These are phyloP conservation scores for Diplodia corticola DNA, from an alignment of 2,329 filamentous ascomycete genomes.

Conservation along the genomic window DNA sequence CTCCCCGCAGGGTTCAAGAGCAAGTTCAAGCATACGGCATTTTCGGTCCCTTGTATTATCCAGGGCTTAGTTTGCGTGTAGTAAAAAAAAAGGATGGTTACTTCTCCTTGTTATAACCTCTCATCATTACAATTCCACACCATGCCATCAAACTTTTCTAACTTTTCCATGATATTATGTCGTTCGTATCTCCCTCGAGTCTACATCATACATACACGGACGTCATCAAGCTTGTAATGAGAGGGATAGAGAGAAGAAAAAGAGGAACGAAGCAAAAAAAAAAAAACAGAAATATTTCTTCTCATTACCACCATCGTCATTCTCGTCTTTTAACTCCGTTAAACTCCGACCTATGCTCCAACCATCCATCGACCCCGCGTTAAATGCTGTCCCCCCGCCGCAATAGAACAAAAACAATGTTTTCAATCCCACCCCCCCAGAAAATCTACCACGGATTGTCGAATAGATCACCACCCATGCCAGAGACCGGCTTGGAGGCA, in stretches of 20 bases:
- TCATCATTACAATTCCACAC: too few species aligned
- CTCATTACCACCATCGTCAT: neutral
- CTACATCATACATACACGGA: conserved; percentile 1
- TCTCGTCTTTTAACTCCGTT: neutral
- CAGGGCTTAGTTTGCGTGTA: neutral
- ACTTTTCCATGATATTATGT: neutral
- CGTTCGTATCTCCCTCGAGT: neutral
- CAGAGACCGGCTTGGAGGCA: conserved; percentile 52
- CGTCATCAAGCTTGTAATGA: too few species aligned
- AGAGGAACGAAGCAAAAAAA: neutral
- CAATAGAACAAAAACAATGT: neutral
- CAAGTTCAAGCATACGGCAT: too few species aligned
- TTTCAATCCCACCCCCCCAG: too few species aligned
- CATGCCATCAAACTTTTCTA: neutral
- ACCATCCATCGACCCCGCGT: neutral
- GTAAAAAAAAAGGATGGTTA: neutral
- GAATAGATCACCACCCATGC: conserved; percentile 76
- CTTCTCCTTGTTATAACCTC: neutral
- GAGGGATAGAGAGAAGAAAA: too few species aligned
- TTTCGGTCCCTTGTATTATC: neutral
- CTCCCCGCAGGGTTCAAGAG: too few species aligned
- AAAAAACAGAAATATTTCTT: neutral
- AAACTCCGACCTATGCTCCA: conserved; percentile 1
- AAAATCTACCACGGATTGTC: conserved; percentile 84
- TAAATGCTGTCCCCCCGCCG: neutral